Base-by-base conservation (phyloP, 495 filamentous ascomycete species). In the Staphylotrichum longicolle region DNA sequence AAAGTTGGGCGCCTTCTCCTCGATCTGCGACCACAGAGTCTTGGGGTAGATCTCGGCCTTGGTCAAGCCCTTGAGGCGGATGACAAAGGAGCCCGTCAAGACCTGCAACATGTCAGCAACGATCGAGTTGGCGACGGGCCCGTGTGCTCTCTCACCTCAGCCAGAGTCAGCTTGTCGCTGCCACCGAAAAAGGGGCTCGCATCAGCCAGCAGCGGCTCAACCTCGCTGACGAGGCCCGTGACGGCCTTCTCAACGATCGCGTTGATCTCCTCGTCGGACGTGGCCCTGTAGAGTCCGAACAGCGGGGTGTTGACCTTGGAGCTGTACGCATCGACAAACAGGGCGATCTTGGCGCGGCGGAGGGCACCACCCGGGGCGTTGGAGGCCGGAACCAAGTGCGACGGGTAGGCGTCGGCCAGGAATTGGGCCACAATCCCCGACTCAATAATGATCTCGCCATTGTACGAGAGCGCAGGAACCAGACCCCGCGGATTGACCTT, bases 401-500 rank as follows among this genome's bases (percentile, higher is more conserved):
- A 76, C 3, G 82, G 78, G 66, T 80, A 77, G 0, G 67, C 67
- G 61, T 83, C 78, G 58, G 72, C 85, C 57, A 96, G 80, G 81
- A 91, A 95, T 64, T 88, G 85, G 4, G 85, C 71, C n/a, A 96
- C 83, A 56, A 95, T 85, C 53, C 72, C 85, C 27, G 78, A 80
- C 73, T 96, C 91, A 53, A 82, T 83, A 73, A 96, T 82, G 72
- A 93, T 87, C 45, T 83, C 72, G 66, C 85, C 86, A 62, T 87
- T 82, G 75, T 90, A 88, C 39, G 82, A 83, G 30, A 96, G 67
- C 1, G 83, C 76, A 33, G 91, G 91, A 44, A 96, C 91, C 14
- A 91, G 82, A 34, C 91, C 91, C 49, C 90, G 85, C 68, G 90
- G 91, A 76, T 96, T 96, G 70, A 96, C 77, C 52, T 89, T 79